These are phyloP conservation scores for Platismatia glauca DNA, from an alignment of 495 filamentous ascomycete genomes.

Conservation along the genomic window DNA sequence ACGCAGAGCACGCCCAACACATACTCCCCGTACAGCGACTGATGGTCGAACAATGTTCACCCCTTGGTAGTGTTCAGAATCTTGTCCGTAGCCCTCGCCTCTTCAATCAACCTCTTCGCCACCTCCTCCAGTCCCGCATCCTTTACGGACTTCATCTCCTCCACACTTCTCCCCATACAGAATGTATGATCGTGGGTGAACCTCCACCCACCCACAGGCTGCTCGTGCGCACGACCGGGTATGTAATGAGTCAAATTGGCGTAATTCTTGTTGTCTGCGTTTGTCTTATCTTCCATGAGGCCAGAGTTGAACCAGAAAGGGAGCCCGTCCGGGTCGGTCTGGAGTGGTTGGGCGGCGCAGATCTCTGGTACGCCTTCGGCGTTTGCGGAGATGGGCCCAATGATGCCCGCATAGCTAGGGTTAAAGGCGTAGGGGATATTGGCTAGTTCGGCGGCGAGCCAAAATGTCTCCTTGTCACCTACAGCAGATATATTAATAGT, in stretches of 20 bases:
- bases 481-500: background rate
- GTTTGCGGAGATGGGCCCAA: slow-evolving; percentile 14
- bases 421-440: slow-evolving; percentile 10
- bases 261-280: background rate
- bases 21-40: background rate
- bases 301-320: slow-evolving; percentile 30
- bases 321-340: slow-evolving; percentile 22
- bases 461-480: slow-evolving; percentile 18
- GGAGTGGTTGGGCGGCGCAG: slow-evolving; percentile 27
- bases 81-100: background rate
- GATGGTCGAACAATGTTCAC: background rate
- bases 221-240: background rate
- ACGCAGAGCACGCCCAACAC: background rate
- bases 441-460: slow-evolving; percentile 10
- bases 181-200: background rate
- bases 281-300: slow-evolving; percentile 7
- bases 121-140: slow-evolving; percentile 2
- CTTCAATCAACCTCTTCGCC: background rate
- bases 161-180: background rate
- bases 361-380: slow-evolving; percentile 17
- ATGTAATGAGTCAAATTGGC: background rate
- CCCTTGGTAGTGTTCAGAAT: background rate
- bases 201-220: slow-evolving; percentile 2
- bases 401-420: slow-evolving; percentile 15
- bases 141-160: background rate